Evolutionary conservation across 2,329 filamentous ascomycete species (phyloP).

Genomic region (Trichoderma sp.): DNA sequence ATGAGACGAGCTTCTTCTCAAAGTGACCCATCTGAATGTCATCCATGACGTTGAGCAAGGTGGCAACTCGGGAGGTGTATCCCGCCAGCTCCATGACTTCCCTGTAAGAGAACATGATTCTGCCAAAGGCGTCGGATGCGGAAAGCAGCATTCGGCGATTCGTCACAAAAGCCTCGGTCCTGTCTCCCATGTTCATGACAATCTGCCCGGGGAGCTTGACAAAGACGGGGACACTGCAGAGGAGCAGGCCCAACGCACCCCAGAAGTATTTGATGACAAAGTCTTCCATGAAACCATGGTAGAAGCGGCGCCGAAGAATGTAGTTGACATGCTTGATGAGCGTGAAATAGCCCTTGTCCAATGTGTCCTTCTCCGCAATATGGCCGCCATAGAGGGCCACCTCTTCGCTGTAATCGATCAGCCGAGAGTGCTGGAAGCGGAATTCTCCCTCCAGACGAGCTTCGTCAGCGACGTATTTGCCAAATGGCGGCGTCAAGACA

Average conservation of each 20-base stretch:
- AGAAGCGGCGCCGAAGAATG: slow-evolving; percentile 85
- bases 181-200: slow-evolving; percentile 67
- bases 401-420: slow-evolving; percentile 97
- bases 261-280: slow-evolving; percentile 99
- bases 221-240: slow-evolving; percentile 95
- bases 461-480: slow-evolving; percentile 96
- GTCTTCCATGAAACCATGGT: slow-evolving; percentile 99
- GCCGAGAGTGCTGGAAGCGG: slow-evolving; percentile 86
- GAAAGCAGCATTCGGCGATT: slow-evolving; percentile 90
- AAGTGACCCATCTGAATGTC: slow-evolving; percentile 89
- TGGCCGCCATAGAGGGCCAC: slow-evolving; percentile 90
- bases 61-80: slow-evolving; percentile 89
- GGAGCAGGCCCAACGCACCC: slow-evolving; percentile 86
- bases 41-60: slow-evolving; percentile 88
- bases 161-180: slow-evolving; percentile 81
- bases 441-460: slow-evolving; percentile 94
- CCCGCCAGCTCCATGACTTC: slow-evolving; percentile 95
- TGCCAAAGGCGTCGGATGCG: slow-evolving; percentile 92
- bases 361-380: slow-evolving; percentile 89
- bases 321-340: slow-evolving; percentile 99
- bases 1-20: slow-evolving; percentile 94
- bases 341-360: slow-evolving; percentile 98
- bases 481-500: slow-evolving; percentile 90
- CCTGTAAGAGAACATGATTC: slow-evolving; percentile 97
- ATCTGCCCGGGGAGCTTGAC: slow-evolving; percentile 80